Evolutionary conservation across 169 alveolate species (phyloP).

Genomic region (Babesia gibsoni): DNA sequence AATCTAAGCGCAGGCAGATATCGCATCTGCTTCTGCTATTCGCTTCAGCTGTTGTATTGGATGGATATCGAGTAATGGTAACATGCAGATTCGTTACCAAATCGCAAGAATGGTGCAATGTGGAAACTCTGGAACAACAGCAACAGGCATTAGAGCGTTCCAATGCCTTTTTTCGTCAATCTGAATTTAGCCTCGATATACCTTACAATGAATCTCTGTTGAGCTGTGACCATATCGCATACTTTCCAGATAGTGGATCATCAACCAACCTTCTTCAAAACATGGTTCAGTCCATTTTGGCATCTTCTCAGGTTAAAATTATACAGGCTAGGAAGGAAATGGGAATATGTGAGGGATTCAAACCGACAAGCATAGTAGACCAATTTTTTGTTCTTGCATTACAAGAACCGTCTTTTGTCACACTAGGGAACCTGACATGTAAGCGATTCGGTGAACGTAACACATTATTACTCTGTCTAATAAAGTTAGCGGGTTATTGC

Average conservation of each 20-base stretch:
- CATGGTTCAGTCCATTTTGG: constrained; percentile 30
- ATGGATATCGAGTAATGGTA: constrained; percentile 35
- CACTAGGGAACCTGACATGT: constrained; percentile 16
- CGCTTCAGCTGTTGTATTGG: constrained; percentile 41
- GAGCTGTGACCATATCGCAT: neutral
- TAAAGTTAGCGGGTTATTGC: constrained; percentile 27
- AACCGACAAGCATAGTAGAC: constrained; percentile 5
- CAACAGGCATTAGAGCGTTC: neutral
- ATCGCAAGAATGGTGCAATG: constrained; percentile 40
- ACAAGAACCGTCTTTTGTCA: constrained; percentile 10
- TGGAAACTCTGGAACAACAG: constrained; percentile 3
- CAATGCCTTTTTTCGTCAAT: neutral
- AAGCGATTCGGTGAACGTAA: constrained; percentile 8
- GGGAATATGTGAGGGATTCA: constrained; percentile 13
- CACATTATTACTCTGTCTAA: constrained; percentile 10
- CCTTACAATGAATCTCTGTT: neutral
- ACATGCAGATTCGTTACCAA: constrained; percentile 8
- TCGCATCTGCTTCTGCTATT: constrained; percentile 5
- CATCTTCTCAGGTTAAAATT: constrained; percentile 21
- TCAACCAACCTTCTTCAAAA: constrained; percentile 10
- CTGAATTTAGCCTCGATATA: neutral
- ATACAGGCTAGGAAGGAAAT: constrained; percentile 14
- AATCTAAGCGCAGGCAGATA: neutral
- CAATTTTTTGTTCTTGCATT: constrained; percentile 13
- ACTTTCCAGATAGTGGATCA: constrained; percentile 6